Percentiles rank a stretch among this genome's conserved stretches.
Conservation (phyloP, 23 red algal genomes). For the Porphyridium purpureum region DNA sequence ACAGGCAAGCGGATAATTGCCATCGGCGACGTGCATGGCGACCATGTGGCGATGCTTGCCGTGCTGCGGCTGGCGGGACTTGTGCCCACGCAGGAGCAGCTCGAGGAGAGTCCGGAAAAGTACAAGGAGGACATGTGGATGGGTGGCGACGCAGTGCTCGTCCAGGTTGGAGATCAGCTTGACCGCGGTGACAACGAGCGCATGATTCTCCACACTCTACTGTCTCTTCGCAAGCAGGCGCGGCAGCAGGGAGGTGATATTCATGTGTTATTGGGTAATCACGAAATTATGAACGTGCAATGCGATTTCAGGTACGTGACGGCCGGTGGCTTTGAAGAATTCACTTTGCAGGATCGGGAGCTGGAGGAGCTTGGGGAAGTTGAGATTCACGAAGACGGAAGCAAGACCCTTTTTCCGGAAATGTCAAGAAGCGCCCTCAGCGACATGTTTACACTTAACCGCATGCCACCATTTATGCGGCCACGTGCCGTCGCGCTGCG, state of each 20-base stretch:
- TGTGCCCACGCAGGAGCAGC: too few relatives aligned
- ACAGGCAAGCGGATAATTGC: slow-evolving; percentile 56
- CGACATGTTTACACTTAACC: too few relatives aligned
- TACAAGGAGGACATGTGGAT: too few relatives aligned
- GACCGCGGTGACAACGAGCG: slow-evolving; percentile 80
- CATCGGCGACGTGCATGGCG: slow-evolving; percentile 91
- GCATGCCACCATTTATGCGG: slow-evolving; percentile 1
- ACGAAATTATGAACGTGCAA: slow-evolving; percentile 89
- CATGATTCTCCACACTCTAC: slow-evolving; percentile 37
- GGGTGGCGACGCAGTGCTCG: slow-evolving; percentile 45
- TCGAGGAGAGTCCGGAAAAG: too few relatives aligned
- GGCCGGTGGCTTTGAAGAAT: slow-evolving; percentile 49
- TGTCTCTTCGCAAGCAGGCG: slow-evolving; percentile 43
- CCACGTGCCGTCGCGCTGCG: slow-evolving; percentile 6
- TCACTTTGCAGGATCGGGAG: slow-evolving; percentile 13
- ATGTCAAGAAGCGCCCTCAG: not conserved
- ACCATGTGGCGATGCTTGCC: slow-evolving; percentile 30
- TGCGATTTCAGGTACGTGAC: slow-evolving; percentile 93
- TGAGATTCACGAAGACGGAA: not conserved
- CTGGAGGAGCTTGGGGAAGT: slow-evolving; percentile 5
- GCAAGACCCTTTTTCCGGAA: not conserved
- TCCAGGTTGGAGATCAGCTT: slow-evolving; percentile 78
- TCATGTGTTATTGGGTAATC: slow-evolving; percentile 70
- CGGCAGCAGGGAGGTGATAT: slow-evolving; percentile 50
- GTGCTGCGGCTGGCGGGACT: slow-evolving; percentile 32